Evolutionary conservation across 2,329 filamentous ascomycete species (phyloP), one percentile per base, ranked within the genome.

Genomic region (Fusarium fujikuroi): DNA sequence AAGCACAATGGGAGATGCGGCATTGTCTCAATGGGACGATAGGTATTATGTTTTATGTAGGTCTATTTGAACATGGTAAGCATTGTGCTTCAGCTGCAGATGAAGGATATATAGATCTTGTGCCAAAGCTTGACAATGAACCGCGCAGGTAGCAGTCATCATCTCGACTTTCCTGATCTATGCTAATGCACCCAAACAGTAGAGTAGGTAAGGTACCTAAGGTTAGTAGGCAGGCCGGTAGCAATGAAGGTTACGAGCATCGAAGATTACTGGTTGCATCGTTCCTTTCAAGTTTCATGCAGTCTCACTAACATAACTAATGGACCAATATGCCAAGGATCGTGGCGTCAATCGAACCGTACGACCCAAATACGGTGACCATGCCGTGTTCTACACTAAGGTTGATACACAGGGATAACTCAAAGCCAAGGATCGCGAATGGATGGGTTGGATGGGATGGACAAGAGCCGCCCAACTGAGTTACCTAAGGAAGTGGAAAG

Each of bases 321-420:
- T 62, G 50, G 25, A 52, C 39, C 32, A 19, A 36, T 52, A 39
- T 69, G 64, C 64, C 57, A 63, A 69, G 57, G 44, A 68, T 68
- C 50, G 25, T 61, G 32, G 36, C 46, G 53, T 23, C 14, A 53
- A 40, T 56, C 39, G 34, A 42, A 46, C 46, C 34, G 32, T 67
- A 46, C 21, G 44, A 37, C 64, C 66, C 57, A 68, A 63, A 63
- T 65, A 65, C 19, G 40, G 59, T 37, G 58, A 43, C 59, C 50
- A 40, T 65, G 53, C 49, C 47, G 34, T 50, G 66, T 66, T 70
- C 60, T 70, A 66, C 60, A 60, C 66, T 37, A 28, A 53, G 58
- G 60, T 40, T 65, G 52, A 47, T 70, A 52, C 67, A 70, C 67
- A 70, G 67, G 53, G 66, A 66, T 70, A 70, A 53, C 34, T 66